Evolutionary conservation across 2,329 filamentous ascomycete species (phyloP), one percentile per base, ranked within the genome.

Genomic region (Scytalidium lignicola): DNA sequence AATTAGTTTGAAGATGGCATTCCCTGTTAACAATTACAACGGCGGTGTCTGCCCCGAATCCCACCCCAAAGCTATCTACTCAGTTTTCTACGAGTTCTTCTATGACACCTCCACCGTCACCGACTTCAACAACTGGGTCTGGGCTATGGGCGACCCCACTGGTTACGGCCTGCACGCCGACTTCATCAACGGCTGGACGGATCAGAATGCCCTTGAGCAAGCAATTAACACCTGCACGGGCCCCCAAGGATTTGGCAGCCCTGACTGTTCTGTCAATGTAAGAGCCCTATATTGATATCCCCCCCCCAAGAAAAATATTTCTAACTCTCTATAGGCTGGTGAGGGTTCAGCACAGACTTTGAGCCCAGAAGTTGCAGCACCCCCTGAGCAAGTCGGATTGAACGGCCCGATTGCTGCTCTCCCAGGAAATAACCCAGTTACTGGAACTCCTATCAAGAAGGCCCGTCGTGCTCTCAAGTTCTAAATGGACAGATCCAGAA

Each of bases 121-220:
- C 3, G 54, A 55, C 20, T 46, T 43, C 12, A 41, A 39, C n/a
- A 51, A 26, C 17, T 43, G 50, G 17, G 47, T 53, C 13, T 55
- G 41, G 17, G 28, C 52, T 10, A 51, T 44, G 23, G 54, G 52
- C 10, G 54, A 56, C 45, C 49, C 46, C 19, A 56, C 54, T 1
- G 54, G 52, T 12, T 52, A 44, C 28, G 54, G 54, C 15, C 29
- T 44, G 1, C 54, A 56, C 28, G 54, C 47, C 1, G 54, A 55
- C 21, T 56, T 55, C 44, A 46, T 56, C 28, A 48, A 55, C 40
- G 54, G 54, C 41, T 56, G 53, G 52, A 48, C 46, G 1, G 44
- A 55, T 21, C 32, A 40, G 3, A 12, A 17, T 2, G 53, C 53
- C 1, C 32, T 55, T 10, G 43, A 43, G 19, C 26, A 47, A 3